Percentiles rank a stretch among this genome's conserved stretches.
phyloP scores from a whole-genome alignment of 768 basidiomycete genomes.

The Suillus brevipes region DNA sequence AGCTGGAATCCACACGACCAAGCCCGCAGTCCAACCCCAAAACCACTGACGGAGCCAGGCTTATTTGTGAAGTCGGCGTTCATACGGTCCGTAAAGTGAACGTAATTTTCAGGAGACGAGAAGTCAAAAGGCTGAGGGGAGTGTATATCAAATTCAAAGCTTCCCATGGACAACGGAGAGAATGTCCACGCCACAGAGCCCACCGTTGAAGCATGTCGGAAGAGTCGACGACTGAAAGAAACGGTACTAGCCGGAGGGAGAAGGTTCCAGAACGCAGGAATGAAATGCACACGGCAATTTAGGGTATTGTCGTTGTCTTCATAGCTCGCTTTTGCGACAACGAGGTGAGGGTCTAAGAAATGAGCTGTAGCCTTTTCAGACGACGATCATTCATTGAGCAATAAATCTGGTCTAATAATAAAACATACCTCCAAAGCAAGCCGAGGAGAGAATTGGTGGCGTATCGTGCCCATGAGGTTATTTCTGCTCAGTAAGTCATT shows the following conservation, averaged over 20 bases:
- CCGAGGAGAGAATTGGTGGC: constrained; percentile 75
- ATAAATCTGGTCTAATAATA: constrained; percentile 18
- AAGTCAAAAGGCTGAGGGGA: constrained; percentile 44
- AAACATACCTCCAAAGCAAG: constrained; percentile 45
- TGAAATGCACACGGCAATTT: constrained; percentile 37
- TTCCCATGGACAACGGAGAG: constrained; percentile 24
- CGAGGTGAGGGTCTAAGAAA: constrained; percentile 41
- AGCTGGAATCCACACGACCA: constrained; percentile 53
- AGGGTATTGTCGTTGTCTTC: constrained; percentile 48
- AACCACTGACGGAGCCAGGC: constrained; percentile 52
- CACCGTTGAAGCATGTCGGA: constrained; percentile 45
- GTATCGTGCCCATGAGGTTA: constrained; percentile 66
- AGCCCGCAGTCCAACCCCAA: constrained; percentile 46
- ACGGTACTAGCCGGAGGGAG: constrained; percentile 44
- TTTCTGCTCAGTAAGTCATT: constrained; percentile 28
- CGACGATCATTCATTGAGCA: constrained; percentile 6
- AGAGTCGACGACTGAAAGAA: constrained; percentile 51
- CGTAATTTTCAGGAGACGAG: constrained; percentile 25
- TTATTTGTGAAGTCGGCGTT: constrained; percentile 28
- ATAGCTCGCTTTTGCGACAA: constrained; percentile 48
- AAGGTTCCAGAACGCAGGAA: constrained; percentile 33
- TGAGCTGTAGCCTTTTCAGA: constrained; percentile 38
- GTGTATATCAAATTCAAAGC: constrained; percentile 42
- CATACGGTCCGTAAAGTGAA: constrained; percentile 20
- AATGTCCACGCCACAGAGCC: constrained; percentile 41